Evolutionary conservation across 2,329 filamentous ascomycete species (phyloP).

Genomic region (Phyllosticta ampelicida): DNA sequence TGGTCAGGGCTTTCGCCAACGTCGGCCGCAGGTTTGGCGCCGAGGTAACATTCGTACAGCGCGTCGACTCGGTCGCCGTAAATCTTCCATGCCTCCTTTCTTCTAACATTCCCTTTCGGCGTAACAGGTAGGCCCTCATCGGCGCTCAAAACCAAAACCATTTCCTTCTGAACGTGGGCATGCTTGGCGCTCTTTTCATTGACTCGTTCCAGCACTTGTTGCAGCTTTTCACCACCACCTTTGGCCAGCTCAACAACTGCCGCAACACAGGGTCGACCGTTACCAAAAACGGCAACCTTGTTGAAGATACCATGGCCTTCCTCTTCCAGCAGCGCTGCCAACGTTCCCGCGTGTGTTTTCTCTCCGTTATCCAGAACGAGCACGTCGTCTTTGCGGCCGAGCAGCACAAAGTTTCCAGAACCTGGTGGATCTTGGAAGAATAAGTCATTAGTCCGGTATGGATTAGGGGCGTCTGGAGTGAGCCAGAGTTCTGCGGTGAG

Average conservation of each 20-base stretch:
- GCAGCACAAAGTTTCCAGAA: conserved; percentile 20
- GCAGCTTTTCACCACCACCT: neutral
- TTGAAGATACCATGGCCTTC: conserved; percentile 13
- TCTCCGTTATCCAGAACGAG: conserved; percentile 23
- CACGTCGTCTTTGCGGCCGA: conserved; percentile 24
- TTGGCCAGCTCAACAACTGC: conserved; percentile 18
- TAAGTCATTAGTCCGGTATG: conserved; percentile 22
- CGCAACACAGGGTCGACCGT: conserved; percentile 15
- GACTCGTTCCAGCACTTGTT: neutral
- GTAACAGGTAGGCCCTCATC: conserved; percentile 19
- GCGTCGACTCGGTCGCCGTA: conserved; percentile 17
- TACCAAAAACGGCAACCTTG: conserved; percentile 10
- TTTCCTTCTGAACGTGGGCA: conserved; percentile 17
- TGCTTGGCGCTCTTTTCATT: neutral
- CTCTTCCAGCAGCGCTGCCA: conserved; percentile 19
- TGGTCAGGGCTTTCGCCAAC: neutral
- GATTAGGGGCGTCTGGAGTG: conserved; percentile 14
- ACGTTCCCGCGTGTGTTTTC: conserved; percentile 21
- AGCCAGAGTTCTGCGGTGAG: conserved; percentile 24
- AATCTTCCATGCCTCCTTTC: conserved; percentile 19
- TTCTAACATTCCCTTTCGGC: conserved; percentile 23
- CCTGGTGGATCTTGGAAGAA: conserved; percentile 22
- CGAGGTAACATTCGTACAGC: conserved; percentile 4
- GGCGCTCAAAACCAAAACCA: conserved; percentile 18
- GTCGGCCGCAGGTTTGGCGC: neutral